Percentiles rank a stretch among this genome's conserved stretches.
These are phyloP conservation scores for Martiniozyma abietophila DNA, from an alignment of 805 yeast genomes.

Conservation along the genomic window DNA sequence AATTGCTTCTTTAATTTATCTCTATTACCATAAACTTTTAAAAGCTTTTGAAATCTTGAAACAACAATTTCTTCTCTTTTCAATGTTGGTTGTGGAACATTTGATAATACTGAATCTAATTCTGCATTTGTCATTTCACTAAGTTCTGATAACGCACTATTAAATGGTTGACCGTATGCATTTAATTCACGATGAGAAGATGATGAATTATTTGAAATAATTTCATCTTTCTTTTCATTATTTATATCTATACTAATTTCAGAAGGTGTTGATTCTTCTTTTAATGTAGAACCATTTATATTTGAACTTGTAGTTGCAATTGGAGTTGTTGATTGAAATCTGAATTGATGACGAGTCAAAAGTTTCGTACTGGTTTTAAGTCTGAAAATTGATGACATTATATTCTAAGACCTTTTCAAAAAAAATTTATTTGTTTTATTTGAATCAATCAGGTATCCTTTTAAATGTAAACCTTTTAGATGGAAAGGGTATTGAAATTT, in stretches of 20 bases:
- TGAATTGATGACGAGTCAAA: neutral
- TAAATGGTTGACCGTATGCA: slow-evolving; percentile 9
- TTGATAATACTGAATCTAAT: slow-evolving; percentile 20
- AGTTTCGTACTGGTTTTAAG: neutral
- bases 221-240: no score
- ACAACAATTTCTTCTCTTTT: slow-evolving; percentile 22
- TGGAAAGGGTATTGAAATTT: no score
- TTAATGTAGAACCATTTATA: no score
- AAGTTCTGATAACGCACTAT: slow-evolving; percentile 13
- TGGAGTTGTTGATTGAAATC: neutral
- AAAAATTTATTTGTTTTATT: no score
- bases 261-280: no score
- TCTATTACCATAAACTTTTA: slow-evolving; percentile 19
- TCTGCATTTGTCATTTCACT: slow-evolving; percentile 17
- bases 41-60: slow-evolving; percentile 20
- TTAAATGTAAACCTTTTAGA: no score
- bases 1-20: slow-evolving; percentile 18
- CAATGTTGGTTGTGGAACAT: slow-evolving; percentile 21
- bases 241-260: no score
- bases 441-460: no score
- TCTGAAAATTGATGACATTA: no score
- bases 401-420: no score
- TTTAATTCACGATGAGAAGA: no score
- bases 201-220: no score
- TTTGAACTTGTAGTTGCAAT: neutral